Evolutionary conservation across 2,329 filamentous ascomycete genomes (phyloP).

Genomic region (Zymoseptoria pseudotritici): DNA sequence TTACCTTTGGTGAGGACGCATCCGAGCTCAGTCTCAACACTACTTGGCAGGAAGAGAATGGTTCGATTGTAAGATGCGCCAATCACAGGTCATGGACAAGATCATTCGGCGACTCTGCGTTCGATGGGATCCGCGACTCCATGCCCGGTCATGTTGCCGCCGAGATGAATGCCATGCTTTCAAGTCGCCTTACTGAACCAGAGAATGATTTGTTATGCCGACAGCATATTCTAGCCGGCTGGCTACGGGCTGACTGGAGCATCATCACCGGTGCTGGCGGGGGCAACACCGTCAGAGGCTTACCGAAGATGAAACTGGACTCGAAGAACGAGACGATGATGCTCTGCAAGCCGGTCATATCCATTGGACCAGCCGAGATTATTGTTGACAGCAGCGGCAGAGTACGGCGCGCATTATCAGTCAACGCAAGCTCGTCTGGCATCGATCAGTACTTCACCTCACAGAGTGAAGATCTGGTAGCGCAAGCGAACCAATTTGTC

Average conservation of each 20-base stretch:
- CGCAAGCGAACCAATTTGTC: constrained; percentile 15
- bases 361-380: constrained; percentile 30
- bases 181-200: not conserved
- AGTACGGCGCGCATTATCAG: constrained; percentile 14
- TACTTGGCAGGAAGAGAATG: not conserved
- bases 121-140: not conserved
- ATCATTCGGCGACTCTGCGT: not conserved
- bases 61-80: constrained; percentile 1
- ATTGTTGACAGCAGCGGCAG: constrained; percentile 28
- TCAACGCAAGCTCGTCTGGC: not conserved
- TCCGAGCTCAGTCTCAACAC: not conserved
- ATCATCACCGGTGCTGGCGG: constrained; percentile 1
- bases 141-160: constrained; percentile 3
- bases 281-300: not conserved
- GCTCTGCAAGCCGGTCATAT: constrained; percentile 31
- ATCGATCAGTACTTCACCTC: constrained; percentile 4
- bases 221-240: constrained; percentile 22
- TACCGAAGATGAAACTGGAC: constrained; percentile 1
- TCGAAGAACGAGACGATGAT: constrained; percentile 23
- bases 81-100: constrained; percentile 1
- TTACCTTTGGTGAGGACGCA: constrained; percentile 4
- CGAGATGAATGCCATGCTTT: constrained; percentile 5
- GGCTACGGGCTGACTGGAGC: constrained; percentile 21
- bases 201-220: constrained; percentile 12
- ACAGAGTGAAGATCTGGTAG: constrained; percentile 4